Evolutionary conservation across 2,329 filamentous ascomycete species (phyloP), one percentile per base, ranked within the genome.

Genomic region (Furcasterigmium furcatum): DNA sequence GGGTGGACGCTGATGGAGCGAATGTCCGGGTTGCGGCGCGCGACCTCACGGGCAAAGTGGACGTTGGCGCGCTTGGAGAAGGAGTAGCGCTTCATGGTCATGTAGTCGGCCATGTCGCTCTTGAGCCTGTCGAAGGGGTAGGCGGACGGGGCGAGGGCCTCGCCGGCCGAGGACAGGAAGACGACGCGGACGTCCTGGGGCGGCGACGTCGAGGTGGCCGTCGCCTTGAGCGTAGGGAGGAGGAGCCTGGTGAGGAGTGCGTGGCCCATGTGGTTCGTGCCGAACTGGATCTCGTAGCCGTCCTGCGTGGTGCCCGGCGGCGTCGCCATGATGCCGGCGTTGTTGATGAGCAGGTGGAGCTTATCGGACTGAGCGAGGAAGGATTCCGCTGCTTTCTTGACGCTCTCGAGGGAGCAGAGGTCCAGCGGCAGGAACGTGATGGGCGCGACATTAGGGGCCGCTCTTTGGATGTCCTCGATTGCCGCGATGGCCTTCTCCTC

Each of bases 271-370:
- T 75, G 68, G 46, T 77, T 78, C 2, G 65, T 71, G 2, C 67
- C 71, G 47, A 76, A 73, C 46, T 75, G 67, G 6, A 68, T 50
- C 51, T 78, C 74, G 45, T 73, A 76, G 16, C 72, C 72, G 14
- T 76, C 67, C 16, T 55, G 52, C 2, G 69, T 73, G 14, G 67
- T 50, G 2, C 51, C 60, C 0, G 66, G 52, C 1, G 64, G 56
- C 7, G 54, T 43, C 2, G 60, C 64, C 60, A 74, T 67, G 46
- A 72, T 63, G 0, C 74, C 73, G 0, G 72, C 73, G 45, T 74
- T 75, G 38, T 66, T 63, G 30, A 76, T 59, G 4, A 76, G 58
- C 32, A 74, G 64, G 49, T 76, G 71, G 1, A 76, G 57, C 3
- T 61, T 58, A 7, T 54, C 45, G n/a, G 59, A 56, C 12, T 61